Evolutionary conservation across 805 yeast genomes (phyloP).

Genomic region (Scheffersomyces spartinae): DNA sequence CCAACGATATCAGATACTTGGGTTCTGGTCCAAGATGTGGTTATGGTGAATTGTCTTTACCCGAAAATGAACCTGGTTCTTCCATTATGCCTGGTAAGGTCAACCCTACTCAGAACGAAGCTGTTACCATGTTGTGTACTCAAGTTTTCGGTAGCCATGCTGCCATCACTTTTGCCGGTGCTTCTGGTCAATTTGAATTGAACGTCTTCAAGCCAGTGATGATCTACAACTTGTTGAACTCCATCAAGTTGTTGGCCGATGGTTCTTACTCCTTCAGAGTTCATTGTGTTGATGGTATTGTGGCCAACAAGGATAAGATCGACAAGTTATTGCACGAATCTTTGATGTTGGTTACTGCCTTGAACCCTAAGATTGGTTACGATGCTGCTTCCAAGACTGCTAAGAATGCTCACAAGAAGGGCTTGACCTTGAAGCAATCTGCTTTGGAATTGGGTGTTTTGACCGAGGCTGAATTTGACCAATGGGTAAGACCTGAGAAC

Average conservation of each 20-base stretch:
- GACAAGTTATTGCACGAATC: slow-evolving; percentile 85
- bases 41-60: slow-evolving; percentile 88
- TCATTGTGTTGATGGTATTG: slow-evolving; percentile 91
- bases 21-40: slow-evolving; percentile 99
- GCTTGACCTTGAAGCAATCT: slow-evolving; percentile 87
- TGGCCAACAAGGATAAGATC: slow-evolving; percentile 82
- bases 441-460: slow-evolving; percentile 86
- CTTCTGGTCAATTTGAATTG: slow-evolving; percentile 96
- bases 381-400: slow-evolving; percentile 97
- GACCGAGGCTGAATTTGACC: slow-evolving; percentile 76
- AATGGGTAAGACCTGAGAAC: slow-evolving; percentile 96
- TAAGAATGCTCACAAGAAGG: slow-evolving; percentile 97
- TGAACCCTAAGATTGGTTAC: slow-evolving; percentile 98
- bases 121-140: slow-evolving; percentile 94
- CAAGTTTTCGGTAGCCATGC: slow-evolving; percentile 97
- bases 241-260: slow-evolving; percentile 82
- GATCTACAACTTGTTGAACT: slow-evolving; percentile 81
- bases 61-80: slow-evolving; percentile 99
- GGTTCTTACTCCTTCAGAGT: slow-evolving; percentile 83
- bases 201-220: slow-evolving; percentile 96
- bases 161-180: slow-evolving; percentile 93
- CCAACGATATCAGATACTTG: slow-evolving; percentile 94
- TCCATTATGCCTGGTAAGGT: slow-evolving; percentile 99
- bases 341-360: slow-evolving; percentile 95
- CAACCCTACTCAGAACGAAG: slow-evolving; percentile 98